phyloP scores from a whole-genome alignment of 495 filamentous ascomycete species.

The Penicillium macrosclerotiorum region DNA sequence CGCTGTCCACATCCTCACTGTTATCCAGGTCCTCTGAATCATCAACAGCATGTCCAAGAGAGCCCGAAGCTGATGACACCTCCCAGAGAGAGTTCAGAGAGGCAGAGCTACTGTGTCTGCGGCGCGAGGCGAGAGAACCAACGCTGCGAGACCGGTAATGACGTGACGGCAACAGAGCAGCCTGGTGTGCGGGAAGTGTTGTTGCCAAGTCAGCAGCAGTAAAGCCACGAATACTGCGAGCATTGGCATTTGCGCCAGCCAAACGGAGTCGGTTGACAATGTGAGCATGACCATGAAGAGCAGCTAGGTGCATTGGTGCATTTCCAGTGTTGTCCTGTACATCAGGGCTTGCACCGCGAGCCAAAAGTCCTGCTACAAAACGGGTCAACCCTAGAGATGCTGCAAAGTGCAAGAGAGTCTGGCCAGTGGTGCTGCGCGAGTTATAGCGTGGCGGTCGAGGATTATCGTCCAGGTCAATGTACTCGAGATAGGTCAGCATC shows the following conservation, averaged over 20 bases:
- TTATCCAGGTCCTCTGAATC: slow-evolving; percentile 42
- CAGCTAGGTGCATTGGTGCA: slow-evolving; percentile 79
- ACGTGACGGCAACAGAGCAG: slow-evolving; percentile 49
- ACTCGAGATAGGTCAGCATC: slow-evolving; percentile 70
- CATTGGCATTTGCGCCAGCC: slow-evolving; percentile 66
- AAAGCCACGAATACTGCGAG: slow-evolving; percentile 68
- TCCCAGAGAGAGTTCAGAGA: slow-evolving; percentile 66
- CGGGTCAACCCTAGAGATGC: slow-evolving; percentile 72
- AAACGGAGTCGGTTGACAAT: slow-evolving; percentile 74
- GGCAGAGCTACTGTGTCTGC: slow-evolving; percentile 63
- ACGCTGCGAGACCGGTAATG: slow-evolving; percentile 58
- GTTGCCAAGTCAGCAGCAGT: slow-evolving; percentile 70
- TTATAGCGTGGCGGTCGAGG: slow-evolving; percentile 65
- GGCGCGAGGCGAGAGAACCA: slow-evolving; percentile 54
- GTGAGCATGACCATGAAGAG: slow-evolving; percentile 70
- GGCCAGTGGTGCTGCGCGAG: slow-evolving; percentile 60
- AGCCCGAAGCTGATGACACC: slow-evolving; percentile 40
- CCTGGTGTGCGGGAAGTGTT: slow-evolving; percentile 57
- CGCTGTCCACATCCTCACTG: slow-evolving; percentile 36
- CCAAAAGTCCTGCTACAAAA: slow-evolving; percentile 76
- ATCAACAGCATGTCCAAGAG: slow-evolving; percentile 42
- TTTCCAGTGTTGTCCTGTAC: slow-evolving; percentile 76
- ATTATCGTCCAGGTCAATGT: slow-evolving; percentile 75
- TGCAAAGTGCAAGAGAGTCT: slow-evolving; percentile 81
- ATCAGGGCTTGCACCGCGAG: slow-evolving; percentile 75